Base-by-base conservation (phyloP, 768 basidiomycete species). In the Panus rudis region DNA sequence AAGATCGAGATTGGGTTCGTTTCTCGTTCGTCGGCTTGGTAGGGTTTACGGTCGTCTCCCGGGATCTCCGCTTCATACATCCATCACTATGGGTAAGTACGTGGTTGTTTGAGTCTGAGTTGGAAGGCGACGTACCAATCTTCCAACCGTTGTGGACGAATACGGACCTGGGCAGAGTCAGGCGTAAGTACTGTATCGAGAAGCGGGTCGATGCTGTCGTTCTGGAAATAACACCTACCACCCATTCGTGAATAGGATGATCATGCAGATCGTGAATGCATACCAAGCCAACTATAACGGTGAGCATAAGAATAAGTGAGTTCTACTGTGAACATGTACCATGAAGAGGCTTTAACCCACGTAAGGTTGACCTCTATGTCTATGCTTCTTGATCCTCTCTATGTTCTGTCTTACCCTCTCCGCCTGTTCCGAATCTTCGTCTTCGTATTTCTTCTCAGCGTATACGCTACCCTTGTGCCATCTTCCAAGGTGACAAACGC, bases 241-340 rank as follows among this genome's bases (percentile, higher is more conserved):
- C 23, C 58, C 55, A 31, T 57, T 59, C 16, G 55, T 57, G 13
- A 57, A 42, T 14, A 59, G 46, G 6, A 59, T 48, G 6, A 59
- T 7, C 37, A 54, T 50, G 35, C 58, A 59, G 4, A 55, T 22
- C 0, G 32, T 16, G 37, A 59, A 57, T 0, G 58, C 58, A 39
- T 57, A 59, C 42, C 47, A 55, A 19, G 58, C 55, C 6, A 59
- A 43, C 58, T 59, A 33, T 2, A 19, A 5, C 24, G 0, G 1
- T 33, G 33, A 41, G n/a, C 16, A 25, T 5, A 4, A 6, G 25
- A 13, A 12, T 19, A 4, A 20, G n/a, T n/a, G n/a, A n/a, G n/a
- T 13, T 5, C 2, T 6, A 6, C 7, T n/a, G 14, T 24, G 25
- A 42, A 14, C n/a, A 31, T 7, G 14, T 35, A 22, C 25, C 6